Evolutionary conservation across 352 stramenopile species (phyloP), one percentile per base, ranked within the genome.

Genomic region (Phytophthora tentaculata): DNA sequence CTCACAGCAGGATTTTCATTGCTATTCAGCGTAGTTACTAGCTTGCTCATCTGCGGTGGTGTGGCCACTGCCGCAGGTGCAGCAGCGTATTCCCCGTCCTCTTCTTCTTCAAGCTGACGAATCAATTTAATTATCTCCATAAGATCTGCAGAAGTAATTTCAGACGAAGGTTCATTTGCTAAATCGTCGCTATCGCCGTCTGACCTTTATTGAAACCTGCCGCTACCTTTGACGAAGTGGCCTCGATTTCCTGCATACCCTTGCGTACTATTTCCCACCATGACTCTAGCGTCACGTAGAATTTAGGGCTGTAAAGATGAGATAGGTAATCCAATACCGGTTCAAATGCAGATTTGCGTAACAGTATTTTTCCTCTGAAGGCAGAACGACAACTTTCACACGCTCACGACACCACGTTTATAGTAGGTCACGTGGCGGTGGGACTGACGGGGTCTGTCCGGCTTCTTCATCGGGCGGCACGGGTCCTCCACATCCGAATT

Each of bases 261-360:
- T 32, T n/a, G 12, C 22, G 45, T 19, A 51, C 22, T 32, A 51
- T 51, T 8, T 51, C 3, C 16, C 13, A 4, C 45, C 45, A 32
- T n/a, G 45, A 51, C 10, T 51, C n/a, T 12, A 51, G 28, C 9
- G 22, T 12, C 20, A 8, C 23, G 24, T 55, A 55, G 39, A 45
- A 45, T 20, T 13, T 17, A 24, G 44, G 44, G 5, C 28, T 62
- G 9, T 24, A 47, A 12, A 62, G 14, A 1, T 24, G 43, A 2
- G 28, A 5, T 26, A 55, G 28, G 44, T 54, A 29, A 13, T 55
- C 56, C n/a, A 62, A 24, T 8, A 62, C 28, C 28, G 44, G 56
- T 43, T 62, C 43, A 54, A 55, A 62, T 3, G 22, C 14, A 13
- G 43, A n/a, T 47, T 55, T 54, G 56, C 41, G 20, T 62, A 48